A percentile compares a stretch with the other conserved stretches of the same genome.
Conservation (phyloP, 352 stramenopile species). For the Globisporangium carolinianum region DNA sequence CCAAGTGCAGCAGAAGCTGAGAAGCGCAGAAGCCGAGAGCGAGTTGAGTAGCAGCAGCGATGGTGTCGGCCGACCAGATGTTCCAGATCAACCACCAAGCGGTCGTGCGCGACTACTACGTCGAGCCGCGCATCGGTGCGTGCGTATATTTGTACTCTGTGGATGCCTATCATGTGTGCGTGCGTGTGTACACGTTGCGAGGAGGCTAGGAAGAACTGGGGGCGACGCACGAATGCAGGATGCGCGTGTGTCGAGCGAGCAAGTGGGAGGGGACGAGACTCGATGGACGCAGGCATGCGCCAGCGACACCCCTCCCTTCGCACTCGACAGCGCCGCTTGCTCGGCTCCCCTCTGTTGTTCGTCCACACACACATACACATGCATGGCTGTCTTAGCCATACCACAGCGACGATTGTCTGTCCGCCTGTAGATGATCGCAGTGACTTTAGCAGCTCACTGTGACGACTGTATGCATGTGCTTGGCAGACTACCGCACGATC, state of each 20-base stretch:
- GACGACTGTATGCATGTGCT: neutral
- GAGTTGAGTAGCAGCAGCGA: slow-evolving; percentile 10
- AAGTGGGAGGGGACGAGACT: neutral
- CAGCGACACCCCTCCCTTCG: neutral
- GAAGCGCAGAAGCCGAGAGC: neutral
- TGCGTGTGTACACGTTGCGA: neutral
- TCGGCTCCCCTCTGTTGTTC: neutral
- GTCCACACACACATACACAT: neutral
- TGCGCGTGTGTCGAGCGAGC: neutral
- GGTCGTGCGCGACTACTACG: slow-evolving; percentile 83
- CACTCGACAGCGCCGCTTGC: neutral
- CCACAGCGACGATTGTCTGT: neutral
- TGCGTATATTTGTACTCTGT: neutral
- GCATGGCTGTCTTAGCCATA: neutral
- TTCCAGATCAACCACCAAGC: slow-evolving; percentile 73
- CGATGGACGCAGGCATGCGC: neutral
- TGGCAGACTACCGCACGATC: slow-evolving; percentile 95
- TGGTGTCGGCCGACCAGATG: slow-evolving; percentile 60
- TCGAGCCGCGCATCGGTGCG: slow-evolving; percentile 77
- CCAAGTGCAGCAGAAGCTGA: neutral
- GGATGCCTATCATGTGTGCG: neutral
- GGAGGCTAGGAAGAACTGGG: too few relatives aligned
- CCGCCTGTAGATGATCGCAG: too few relatives aligned
- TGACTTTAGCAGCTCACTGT: neutral
- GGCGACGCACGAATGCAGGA: too few relatives aligned